These are phyloP conservation scores for Cymodocea nodosa DNA, from an alignment of 116 monocot genomes.

Conservation along the genomic window DNA sequence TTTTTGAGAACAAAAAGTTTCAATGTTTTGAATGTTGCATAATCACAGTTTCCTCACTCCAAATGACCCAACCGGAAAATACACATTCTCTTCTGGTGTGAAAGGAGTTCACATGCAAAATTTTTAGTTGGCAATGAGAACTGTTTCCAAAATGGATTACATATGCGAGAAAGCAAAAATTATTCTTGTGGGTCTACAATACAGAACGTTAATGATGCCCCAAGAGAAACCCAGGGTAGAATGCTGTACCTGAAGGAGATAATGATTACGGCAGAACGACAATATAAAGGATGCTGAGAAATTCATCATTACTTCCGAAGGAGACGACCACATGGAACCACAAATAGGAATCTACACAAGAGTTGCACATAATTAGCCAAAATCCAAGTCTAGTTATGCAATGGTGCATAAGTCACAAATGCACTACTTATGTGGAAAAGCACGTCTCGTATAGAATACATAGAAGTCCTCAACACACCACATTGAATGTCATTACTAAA, in stretches of 20 bases:
- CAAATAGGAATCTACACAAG: conserved; percentile 68
- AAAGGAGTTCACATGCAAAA: background rate
- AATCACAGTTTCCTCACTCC: background rate
- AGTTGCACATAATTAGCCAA: background rate
- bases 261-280: conserved; percentile 88
- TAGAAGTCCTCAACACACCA: background rate
- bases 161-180: background rate
- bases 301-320: conserved; percentile 66
- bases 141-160: background rate
- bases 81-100: too few species aligned
- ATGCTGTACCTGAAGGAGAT: conserved; percentile 74
- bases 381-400: background rate
- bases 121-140: background rate
- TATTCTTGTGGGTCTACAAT: background rate
- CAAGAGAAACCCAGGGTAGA: background rate
- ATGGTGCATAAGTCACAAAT: too few species aligned
- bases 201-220: too few species aligned
- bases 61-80: background rate
- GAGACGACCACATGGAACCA: conserved; percentile 83
- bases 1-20: too few species aligned
- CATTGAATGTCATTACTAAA: background rate
- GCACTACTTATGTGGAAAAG: background rate
- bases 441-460: too few species aligned
- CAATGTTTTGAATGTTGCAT: background rate
- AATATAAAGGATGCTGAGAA: conserved; percentile 88